Base-by-base conservation (phyloP, 371 early-diverging fungal genomes). In the Mucor velutinosus region DNA sequence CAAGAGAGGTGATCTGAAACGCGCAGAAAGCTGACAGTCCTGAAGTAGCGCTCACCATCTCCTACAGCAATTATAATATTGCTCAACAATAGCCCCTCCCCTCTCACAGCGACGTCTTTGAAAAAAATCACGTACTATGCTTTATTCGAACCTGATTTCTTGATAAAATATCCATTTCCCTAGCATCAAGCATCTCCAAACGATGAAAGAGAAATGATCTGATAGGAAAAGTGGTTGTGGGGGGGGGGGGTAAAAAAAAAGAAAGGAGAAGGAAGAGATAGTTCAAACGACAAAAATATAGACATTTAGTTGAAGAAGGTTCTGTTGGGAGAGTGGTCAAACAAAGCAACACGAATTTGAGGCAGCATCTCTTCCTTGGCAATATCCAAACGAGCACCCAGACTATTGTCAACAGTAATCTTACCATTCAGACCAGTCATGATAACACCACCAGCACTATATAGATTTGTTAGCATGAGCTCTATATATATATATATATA, bases 331-430 rank as follows among this genome's bases (percentile, higher is more conserved):
- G 96, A 95, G 63, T 89, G 89, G 7, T 95, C 98, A 79, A 94
- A 98, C 62, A 98, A 87, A 64, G 88, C 75, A 65, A 89, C 83
- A 70, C 97, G 94, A 71, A 97, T 86, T 71, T 94, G 92, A 59
- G 97, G 97, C 64, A 97, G 86, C 93, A 95, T 92, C 86, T 90
- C 90, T 73, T 94, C 92, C 61, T 91, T 87, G 56, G 87, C 83
- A 69, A 93, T 86, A 6, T 92, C 93, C 69, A 99, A 82, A 59
- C 99, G 92, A 23, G 92, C 86, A 77, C 94, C 95, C 53, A 97
- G 86, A 35, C 98, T 97, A 81, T 98, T 98, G 76, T 90, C 84
- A 64, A 91, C 87, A 53, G 83, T 84, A 74, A 97, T 95, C 39
- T 92, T 87, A 58, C 94, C 96, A 57, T 89, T 84, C 43, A 87